Conservation (phyloP, 2,329 filamentous ascomycete genomes). For the Beauveria rudraprayagi region DNA sequence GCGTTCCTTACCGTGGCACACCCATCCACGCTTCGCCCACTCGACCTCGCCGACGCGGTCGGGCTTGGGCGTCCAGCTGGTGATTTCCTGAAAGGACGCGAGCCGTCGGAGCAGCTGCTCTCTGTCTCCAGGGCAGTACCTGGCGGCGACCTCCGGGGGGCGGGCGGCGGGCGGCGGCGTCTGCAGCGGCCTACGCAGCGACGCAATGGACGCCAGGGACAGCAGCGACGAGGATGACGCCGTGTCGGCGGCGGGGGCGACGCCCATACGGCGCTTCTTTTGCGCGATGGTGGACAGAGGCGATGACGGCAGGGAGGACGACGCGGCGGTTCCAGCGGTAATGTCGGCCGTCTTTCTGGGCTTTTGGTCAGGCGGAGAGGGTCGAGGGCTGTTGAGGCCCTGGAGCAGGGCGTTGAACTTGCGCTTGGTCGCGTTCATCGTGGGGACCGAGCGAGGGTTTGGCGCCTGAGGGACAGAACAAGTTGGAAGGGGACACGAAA, state of each 20-base stretch:
- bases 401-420: conserved; percentile 74
- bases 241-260: conserved; percentile 23
- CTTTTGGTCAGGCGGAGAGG: conserved; percentile 17
- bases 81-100: conserved; percentile 83
- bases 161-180: conserved; percentile 11
- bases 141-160: conserved; percentile 35
- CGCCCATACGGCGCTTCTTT: conserved; percentile 46
- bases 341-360: conserved; percentile 12
- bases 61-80: conserved; percentile 89
- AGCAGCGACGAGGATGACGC: conserved; percentile 11
- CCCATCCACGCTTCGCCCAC: conserved; percentile 92
- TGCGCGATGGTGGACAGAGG: conserved; percentile 13
- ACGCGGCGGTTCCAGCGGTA: background rate
- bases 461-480: background rate
- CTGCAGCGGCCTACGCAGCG: conserved; percentile 9
- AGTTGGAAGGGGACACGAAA: background rate
- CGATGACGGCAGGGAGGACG: background rate
- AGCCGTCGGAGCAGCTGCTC: conserved; percentile 72
- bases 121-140: conserved; percentile 81
- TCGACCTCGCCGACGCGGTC: conserved; percentile 78
- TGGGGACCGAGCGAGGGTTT: conserved; percentile 13
- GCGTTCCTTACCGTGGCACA: conserved; percentile 73
- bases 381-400: conserved; percentile 44
- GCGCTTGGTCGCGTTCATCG: conserved; percentile 71
- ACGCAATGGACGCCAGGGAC: conserved; percentile 20